Base-by-base conservation (phyloP, 164 flowering plant genomes). In the Vitis rotundifolia region DNA sequence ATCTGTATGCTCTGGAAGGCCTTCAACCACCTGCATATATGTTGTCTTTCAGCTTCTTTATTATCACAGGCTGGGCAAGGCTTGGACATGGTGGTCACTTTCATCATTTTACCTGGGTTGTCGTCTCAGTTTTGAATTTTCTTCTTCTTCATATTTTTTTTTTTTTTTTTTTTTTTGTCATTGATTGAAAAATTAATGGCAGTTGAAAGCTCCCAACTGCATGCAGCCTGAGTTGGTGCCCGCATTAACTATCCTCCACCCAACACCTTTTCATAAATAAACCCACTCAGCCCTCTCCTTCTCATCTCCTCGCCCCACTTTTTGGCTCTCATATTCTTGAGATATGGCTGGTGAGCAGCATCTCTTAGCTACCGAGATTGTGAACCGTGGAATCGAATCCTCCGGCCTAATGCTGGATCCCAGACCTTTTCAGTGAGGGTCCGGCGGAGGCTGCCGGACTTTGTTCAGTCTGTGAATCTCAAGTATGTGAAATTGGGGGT, bases 401-500 rank as follows among this genome's bases (percentile, higher is more conserved):
- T 75, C 90, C 6, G 93, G 95, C 0, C 98, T 14, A 88, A 93
- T 31, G 95, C 93, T 7, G 97, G 95, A 0, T 89, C 91, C 12
- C 73, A 19, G 19, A 89, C 97, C 2, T 94, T 90, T 80, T 94
- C 98, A 0, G 92, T 94, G 3, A 57, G 98, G 62, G 98, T 91
- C 2, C 81, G 93, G 9, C 73, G 97, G 4, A 79, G 98, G 47
- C 72, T 94, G 10, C 98, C 98, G 16, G 97, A 94, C 63, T 92
- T 94, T 31, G 75, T 92, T 1, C 89, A 91, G 50, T 91, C 97
- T 0, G 97, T 94, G 7, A 94, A 94, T 76, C 84, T 94, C 63
- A 91, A 92, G 85, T 92, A 94, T 59, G 98, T 94, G 60, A 94
- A 87, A 61, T 50, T 94, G 28, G 98, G 98, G 98, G 0, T 94